These are phyloP conservation scores for Nicotiana knightiana DNA, from an alignment of 257 asterid genomes.

Conservation along the genomic window DNA sequence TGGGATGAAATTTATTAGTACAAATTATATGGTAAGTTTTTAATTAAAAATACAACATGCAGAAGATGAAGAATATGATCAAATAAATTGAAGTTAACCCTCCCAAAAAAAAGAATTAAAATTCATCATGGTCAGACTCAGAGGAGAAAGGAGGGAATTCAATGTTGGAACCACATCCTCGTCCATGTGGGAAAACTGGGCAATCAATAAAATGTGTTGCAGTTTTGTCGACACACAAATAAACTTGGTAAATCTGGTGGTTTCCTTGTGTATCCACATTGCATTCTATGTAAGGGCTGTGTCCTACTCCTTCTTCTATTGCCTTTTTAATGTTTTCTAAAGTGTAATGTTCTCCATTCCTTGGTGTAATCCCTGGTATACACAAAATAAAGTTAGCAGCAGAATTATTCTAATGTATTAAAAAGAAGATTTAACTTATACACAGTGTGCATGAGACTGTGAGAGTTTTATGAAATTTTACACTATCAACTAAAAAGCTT, in stretches of 20 bases:
- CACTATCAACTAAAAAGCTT: too few species aligned
- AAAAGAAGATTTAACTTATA: background rate
- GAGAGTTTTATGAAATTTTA: background rate
- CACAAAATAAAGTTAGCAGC: background rate
- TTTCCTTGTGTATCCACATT: slow-evolving; percentile 50
- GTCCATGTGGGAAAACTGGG: slow-evolving; percentile 51
- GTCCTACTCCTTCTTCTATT: slow-evolving; percentile 43
- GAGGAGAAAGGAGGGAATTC: slow-evolving; percentile 58
- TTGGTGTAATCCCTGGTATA: slow-evolving; percentile 44
- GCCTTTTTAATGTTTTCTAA: slow-evolving; percentile 44
- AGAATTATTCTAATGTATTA: too few species aligned
- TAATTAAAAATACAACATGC: background rate
- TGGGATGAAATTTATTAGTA: background rate
- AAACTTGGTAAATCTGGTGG: slow-evolving; percentile 56
- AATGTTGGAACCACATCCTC: slow-evolving; percentile 40
- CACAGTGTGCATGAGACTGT: too few species aligned
- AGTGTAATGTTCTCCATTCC: slow-evolving; percentile 34
- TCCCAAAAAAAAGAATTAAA: background rate
- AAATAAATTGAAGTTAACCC: background rate
- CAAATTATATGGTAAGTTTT: background rate
- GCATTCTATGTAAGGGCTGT: slow-evolving; percentile 58
- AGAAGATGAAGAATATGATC: background rate
- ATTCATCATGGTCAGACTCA: slow-evolving; percentile 13
- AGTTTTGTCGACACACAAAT: slow-evolving; percentile 59
- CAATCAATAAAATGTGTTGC: slow-evolving; percentile 51